phyloP scores from a whole-genome alignment of 75 land plant genomes.

The Pseudotsuga menziesii region DNA sequence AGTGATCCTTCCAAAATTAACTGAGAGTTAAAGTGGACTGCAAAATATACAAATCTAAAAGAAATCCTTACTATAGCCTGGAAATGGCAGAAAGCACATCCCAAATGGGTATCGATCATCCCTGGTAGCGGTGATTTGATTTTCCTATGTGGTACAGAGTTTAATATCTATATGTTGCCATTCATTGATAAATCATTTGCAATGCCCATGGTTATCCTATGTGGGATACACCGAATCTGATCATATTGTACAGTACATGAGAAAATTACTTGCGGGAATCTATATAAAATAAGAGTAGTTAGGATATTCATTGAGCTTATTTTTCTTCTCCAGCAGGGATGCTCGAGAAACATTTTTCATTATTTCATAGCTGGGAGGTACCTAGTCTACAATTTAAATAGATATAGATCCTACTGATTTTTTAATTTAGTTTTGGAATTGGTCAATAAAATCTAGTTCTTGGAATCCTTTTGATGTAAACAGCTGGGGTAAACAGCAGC shows the following conservation, averaged over 20 bases:
- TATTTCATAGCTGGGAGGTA: background rate
- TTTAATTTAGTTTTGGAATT: background rate
- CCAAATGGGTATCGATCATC: conserved; percentile 55
- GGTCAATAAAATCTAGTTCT: background rate
- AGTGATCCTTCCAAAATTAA: conserved; percentile 82
- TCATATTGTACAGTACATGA: background rate
- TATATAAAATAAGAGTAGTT: conserved; percentile 8
- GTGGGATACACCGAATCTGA: background rate
- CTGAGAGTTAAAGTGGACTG: conserved; percentile 79
- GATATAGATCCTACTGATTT: conserved; percentile 1
- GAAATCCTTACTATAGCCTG: conserved; percentile 68
- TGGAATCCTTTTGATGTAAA: background rate
- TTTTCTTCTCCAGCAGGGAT: background rate
- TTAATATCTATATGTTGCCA: background rate
- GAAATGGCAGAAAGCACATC: conserved; percentile 81
- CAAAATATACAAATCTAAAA: conserved; percentile 54
- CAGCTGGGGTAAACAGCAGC: too few species aligned
- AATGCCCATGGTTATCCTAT: conserved; percentile 4
- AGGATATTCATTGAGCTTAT: conserved; percentile 5
- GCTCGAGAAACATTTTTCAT: background rate
- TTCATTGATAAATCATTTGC: background rate
- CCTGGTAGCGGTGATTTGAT: conserved; percentile 6
- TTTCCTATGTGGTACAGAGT: background rate
- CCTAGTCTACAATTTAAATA: background rate
- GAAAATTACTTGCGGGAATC: background rate